These are phyloP conservation scores for Ophiocordyceps robertsii DNA, from an alignment of 2,329 filamentous ascomycete species.

Conservation along the genomic window DNA sequence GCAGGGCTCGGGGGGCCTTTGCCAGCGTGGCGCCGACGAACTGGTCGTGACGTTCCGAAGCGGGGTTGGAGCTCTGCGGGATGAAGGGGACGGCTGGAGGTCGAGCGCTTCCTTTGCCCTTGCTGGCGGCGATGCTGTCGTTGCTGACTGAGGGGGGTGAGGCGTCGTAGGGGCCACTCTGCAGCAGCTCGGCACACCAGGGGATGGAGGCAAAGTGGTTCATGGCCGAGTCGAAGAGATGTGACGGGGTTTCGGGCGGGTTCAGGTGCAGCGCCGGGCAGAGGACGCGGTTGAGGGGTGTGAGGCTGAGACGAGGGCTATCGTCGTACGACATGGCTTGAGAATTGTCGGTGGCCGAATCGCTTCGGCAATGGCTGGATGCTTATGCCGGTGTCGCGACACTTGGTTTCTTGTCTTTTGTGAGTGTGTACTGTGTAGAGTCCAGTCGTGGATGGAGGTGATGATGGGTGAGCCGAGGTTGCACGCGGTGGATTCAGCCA, in stretches of 20 bases:
- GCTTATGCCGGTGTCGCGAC: too few relatives aligned
- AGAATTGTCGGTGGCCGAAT: too few relatives aligned
- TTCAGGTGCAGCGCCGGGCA: conserved; percentile 15
- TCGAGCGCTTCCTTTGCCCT: not conserved
- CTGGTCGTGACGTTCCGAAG: conserved; percentile 15
- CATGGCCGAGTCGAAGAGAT: conserved; percentile 14
- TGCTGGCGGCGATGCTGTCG: not conserved
- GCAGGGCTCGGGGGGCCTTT: conserved; percentile 10
- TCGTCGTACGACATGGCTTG: too few relatives aligned
- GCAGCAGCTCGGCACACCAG: conserved; percentile 20
- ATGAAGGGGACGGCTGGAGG: conserved; percentile 15
- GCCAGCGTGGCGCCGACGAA: conserved; percentile 20
- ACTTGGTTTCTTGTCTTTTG: too few relatives aligned
- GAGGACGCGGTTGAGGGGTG: conserved; percentile 13
- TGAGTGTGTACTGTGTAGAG: too few relatives aligned
- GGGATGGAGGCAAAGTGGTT: conserved; percentile 19
- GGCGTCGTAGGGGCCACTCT: conserved; percentile 3
- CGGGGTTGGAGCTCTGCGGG: conserved; percentile 18
- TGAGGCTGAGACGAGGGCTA: conserved; percentile 1
- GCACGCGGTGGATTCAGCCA: too few relatives aligned
- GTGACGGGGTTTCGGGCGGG: conserved; percentile 12
- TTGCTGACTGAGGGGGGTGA: conserved; percentile 5
- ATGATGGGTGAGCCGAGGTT: too few relatives aligned
- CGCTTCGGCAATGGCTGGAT: too few relatives aligned
- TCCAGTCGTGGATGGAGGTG: too few relatives aligned